phyloP scores from a whole-genome alignment of 805 yeast species.

The Hagleromyces aurorensis region DNA sequence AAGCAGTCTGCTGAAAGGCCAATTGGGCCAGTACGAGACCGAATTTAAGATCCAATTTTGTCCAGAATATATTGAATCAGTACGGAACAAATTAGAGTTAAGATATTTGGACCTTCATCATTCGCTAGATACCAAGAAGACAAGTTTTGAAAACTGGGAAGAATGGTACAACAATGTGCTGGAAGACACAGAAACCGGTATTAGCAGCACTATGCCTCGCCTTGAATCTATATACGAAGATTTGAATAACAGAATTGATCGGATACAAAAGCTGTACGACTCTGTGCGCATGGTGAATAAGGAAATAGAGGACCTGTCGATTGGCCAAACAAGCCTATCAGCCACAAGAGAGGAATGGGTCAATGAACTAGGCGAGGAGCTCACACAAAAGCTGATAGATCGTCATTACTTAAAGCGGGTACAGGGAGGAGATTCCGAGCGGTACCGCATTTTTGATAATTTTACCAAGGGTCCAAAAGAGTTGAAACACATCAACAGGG shows the following conservation, averaged over 20 bases:
- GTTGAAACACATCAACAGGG: conserved; percentile 16
- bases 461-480: conserved; percentile 25
- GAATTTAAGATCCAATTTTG: conserved; percentile 7
- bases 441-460: conserved; percentile 20
- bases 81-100: conserved; percentile 13
- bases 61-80: conserved; percentile 6
- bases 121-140: conserved; percentile 22
- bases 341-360: conserved; percentile 25
- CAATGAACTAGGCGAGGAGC: conserved; percentile 16
- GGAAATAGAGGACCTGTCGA: conserved; percentile 19
- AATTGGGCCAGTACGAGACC: conserved; percentile 11
- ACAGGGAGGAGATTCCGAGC: conserved; percentile 8
- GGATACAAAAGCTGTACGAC: conserved; percentile 20
- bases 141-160: conserved; percentile 19
- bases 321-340: conserved; percentile 17
- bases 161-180: conserved; percentile 15
- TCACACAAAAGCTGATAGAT: conserved; percentile 18
- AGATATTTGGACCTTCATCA: conserved; percentile 21
- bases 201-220: conserved; percentile 11
- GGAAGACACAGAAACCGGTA: conserved; percentile 8
- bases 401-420: conserved; percentile 14
- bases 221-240: conserved; percentile 8
- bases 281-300: conserved; percentile 18
- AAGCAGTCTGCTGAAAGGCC: conserved; percentile 16
- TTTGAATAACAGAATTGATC: conserved; percentile 15